A percentile compares a stretch with the other conserved stretches of the same genome.
Conservation (phyloP, 1,284 basidiomycete species). For the Mycena citricolor region DNA sequence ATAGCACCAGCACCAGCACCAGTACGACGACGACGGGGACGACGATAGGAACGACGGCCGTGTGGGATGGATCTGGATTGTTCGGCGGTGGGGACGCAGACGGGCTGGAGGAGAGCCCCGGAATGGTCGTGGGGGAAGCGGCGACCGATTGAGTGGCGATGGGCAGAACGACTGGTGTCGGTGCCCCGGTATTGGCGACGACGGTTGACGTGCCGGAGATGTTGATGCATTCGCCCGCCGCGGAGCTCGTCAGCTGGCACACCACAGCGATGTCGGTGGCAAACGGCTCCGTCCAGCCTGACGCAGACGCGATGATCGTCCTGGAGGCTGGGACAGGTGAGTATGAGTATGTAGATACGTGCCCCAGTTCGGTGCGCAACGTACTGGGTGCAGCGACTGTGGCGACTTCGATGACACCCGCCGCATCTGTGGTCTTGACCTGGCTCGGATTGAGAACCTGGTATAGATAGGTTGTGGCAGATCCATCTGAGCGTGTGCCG, state of each 20-base stretch:
- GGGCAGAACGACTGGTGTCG: neutral
- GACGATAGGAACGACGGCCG: too few relatives aligned
- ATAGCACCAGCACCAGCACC: too few relatives aligned
- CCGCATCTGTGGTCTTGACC: neutral
- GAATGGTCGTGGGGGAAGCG: neutral
- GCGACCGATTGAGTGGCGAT: neutral
- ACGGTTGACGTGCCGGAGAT: neutral
- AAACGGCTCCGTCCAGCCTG: slow-evolving; percentile 15
- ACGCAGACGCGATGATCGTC: slow-evolving; percentile 13
- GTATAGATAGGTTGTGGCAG: slow-evolving; percentile 7
- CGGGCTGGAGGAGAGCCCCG: too few relatives aligned
- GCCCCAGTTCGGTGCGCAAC: too few relatives aligned
- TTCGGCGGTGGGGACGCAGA: too few relatives aligned
- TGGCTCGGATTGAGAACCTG: slow-evolving; percentile 1
- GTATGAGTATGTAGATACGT: too few relatives aligned
- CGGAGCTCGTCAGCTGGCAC: slow-evolving; percentile 3
- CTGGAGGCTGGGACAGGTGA: slow-evolving; percentile 6
- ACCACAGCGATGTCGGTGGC: neutral
- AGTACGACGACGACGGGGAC: too few relatives aligned
- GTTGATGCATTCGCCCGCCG: slow-evolving; percentile 5
- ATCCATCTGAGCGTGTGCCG: slow-evolving; percentile 1
- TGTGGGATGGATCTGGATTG: too few relatives aligned
- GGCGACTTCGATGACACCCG: too few relatives aligned
- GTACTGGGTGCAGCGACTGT: too few relatives aligned
- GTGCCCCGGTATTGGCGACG: slow-evolving; percentile 6